Base-by-base conservation (phyloP, 352 stramenopile genomes). In the Pythium guiyangense region DNA sequence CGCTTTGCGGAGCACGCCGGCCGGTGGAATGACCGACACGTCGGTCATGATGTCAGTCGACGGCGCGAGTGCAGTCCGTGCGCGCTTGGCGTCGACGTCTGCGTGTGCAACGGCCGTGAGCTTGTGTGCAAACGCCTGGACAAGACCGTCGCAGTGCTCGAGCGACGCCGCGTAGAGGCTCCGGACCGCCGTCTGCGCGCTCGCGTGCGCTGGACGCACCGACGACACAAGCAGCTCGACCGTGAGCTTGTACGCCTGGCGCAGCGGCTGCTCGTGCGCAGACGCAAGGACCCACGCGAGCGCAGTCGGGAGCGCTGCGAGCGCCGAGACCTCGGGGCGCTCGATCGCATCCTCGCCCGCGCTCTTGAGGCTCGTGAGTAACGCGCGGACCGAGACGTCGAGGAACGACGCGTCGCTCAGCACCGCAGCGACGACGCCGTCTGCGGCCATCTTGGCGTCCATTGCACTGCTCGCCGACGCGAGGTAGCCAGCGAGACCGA, bases 271-370 rank as follows among this genome's bases (percentile, higher is more conserved):
- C 22, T 69, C 49, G 44, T 90, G 78, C 48, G 87, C 66, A 4
- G 78, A 90, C 39, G 76, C 71, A 14, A 92, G 67, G 37, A 90
- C 82, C 82, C 82, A 92, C 52, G 76, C 68, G 11, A 92, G 62
- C 37, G 82, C 67, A 11, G 56, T 59, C 26, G 82, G 61, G 40
- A 92, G 61, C 18, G 71, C 66, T 26, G 67, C 60, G 6, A 92
- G 56, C 4, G 79, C 82, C 11, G 81, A 81, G 29, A 87, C 70
- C 46, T 93, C 85, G 0, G 78, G 73, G 3, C 64, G 72, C 43
- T 86, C 71, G 10, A 66, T 58, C n/a, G 46, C 48, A 57, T 63
- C 59, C 65, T 62, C 54, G 27, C 55, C 29, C 1, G 52, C 45
- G 0, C 51, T 18, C 18, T 71, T 69, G 6, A 71, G 56, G 15